These are phyloP conservation scores for Dendrocalamus sinicus DNA, from an alignment of 176 grass and related monocot genomes.

Conservation along the genomic window DNA sequence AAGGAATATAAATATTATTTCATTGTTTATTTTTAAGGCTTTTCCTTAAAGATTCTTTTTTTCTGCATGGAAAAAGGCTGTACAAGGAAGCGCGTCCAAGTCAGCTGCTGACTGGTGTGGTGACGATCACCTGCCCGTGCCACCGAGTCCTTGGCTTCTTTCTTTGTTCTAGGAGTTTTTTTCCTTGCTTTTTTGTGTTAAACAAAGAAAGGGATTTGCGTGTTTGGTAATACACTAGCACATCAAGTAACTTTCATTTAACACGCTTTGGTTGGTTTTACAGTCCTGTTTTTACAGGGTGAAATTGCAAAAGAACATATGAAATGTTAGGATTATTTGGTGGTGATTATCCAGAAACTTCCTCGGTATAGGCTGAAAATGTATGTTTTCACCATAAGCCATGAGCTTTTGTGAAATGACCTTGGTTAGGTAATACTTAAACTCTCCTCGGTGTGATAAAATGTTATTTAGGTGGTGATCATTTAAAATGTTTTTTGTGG, in stretches of 20 bases:
- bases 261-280: not conserved
- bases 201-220: not conserved
- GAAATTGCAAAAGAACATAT: not conserved
- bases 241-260: not conserved
- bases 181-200: not conserved
- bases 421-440: too few relatives aligned
- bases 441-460: too few relatives aligned
- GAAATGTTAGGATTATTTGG: not conserved
- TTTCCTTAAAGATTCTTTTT: not conserved
- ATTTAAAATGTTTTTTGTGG: too few relatives aligned
- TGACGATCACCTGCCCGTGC: not conserved
- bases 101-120: not conserved
- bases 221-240: not conserved
- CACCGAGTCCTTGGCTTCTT: not conserved
- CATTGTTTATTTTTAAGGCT: not conserved
- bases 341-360: not conserved
- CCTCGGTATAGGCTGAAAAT: not conserved
- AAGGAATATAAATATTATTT: fast-evolving
- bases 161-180: not conserved
- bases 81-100: constrained; percentile 21
- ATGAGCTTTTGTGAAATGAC: too few relatives aligned
- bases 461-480: too few relatives aligned
- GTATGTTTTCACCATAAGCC: too few relatives aligned
- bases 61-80: not conserved
- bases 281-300: too few relatives aligned